These are phyloP conservation scores for Lagenidium sp. DNA, from an alignment of 352 stramenopile species.

Conservation along the genomic window DNA sequence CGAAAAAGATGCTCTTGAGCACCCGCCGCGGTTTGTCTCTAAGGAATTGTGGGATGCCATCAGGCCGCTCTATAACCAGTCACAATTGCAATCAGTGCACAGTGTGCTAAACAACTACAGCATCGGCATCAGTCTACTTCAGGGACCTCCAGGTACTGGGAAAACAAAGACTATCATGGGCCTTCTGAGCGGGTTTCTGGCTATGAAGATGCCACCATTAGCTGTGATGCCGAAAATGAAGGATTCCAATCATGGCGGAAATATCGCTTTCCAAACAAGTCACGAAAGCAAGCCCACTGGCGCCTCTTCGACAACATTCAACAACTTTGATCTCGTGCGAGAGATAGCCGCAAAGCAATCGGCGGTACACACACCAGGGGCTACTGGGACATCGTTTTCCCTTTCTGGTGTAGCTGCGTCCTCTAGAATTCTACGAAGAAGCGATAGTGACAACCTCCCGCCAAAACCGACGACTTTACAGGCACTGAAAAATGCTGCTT, in stretches of 20 bases:
- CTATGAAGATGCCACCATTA: conserved; percentile 43
- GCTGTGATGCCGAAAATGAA: conserved; percentile 17
- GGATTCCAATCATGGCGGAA: neutral
- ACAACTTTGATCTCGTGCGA: conserved; percentile 35
- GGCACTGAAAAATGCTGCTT: conserved; percentile 41
- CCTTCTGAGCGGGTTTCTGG: conserved; percentile 63
- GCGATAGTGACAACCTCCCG: no score
- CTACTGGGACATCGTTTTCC: conserved; percentile 31
- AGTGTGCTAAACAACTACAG: conserved; percentile 85
- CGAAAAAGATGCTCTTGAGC: conserved; percentile 46
- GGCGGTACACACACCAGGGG: neutral
- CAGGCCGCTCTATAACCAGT: conserved; percentile 76
- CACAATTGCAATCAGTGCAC: conserved; percentile 81
- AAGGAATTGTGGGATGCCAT: conserved; percentile 64
- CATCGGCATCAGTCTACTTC: conserved; percentile 80
- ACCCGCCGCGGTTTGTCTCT: conserved; percentile 48
- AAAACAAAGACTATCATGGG: conserved; percentile 93
- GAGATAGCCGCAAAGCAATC: conserved; percentile 18
- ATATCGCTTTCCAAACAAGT: conserved; percentile 1
- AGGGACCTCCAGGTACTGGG: conserved; percentile 93
- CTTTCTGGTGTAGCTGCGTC: conserved; percentile 35
- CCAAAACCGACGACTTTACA: conserved; percentile 51
- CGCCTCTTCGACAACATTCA: no score
- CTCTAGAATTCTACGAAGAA: conserved; percentile 54
- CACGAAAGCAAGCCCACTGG: no score